phyloP scores from a whole-genome alignment of 352 stramenopile genomes.

The Globisporangium uncinulatum region DNA sequence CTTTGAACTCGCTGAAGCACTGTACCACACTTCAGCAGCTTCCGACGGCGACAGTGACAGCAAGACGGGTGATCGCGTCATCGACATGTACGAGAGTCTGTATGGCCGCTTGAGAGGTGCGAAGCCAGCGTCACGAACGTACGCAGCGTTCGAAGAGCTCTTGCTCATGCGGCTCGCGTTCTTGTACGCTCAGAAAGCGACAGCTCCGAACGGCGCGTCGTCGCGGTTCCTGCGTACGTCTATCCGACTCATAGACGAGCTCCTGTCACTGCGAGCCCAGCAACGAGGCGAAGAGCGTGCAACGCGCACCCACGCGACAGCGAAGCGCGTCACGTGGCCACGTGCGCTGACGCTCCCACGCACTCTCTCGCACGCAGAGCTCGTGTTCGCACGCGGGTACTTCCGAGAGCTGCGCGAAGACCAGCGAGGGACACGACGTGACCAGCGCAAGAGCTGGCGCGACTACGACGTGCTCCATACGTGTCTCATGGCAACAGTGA shows the following conservation, averaged over 20 bases:
- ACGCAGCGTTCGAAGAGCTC: conserved; percentile 45
- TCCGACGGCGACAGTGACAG: conserved; percentile 5
- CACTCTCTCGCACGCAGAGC: conserved; percentile 24
- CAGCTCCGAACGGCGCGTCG: conserved; percentile 1
- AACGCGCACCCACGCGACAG: neutral
- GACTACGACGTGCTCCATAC: conserved; percentile 42
- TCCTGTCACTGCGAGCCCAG: conserved; percentile 21
- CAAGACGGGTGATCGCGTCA: conserved; percentile 1
- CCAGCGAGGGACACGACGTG: conserved; percentile 14
- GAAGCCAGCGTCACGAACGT: conserved; percentile 20
- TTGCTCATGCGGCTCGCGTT: conserved; percentile 48
- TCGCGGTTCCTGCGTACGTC: conserved; percentile 18
- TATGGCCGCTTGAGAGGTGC: conserved; percentile 36
- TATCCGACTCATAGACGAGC: conserved; percentile 22
- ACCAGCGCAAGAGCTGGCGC: conserved; percentile 30
- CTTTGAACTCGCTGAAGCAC: conserved; percentile 56
- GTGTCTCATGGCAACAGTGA: conserved; percentile 27
- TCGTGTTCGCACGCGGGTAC: conserved; percentile 28
- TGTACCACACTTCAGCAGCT: conserved; percentile 29
- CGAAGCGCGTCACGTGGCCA: conserved; percentile 32
- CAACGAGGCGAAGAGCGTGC: neutral
- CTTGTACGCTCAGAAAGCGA: conserved; percentile 24
- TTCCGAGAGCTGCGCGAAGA: conserved; percentile 32
- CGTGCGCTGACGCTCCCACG: conserved; percentile 18
- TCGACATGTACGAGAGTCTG: conserved; percentile 56